Percentiles rank a stretch among this genome's conserved stretches.
Evolutionary conservation across 2,329 filamentous ascomycete genomes (phyloP).

Genomic region (Arachnopeziza araneosa): DNA sequence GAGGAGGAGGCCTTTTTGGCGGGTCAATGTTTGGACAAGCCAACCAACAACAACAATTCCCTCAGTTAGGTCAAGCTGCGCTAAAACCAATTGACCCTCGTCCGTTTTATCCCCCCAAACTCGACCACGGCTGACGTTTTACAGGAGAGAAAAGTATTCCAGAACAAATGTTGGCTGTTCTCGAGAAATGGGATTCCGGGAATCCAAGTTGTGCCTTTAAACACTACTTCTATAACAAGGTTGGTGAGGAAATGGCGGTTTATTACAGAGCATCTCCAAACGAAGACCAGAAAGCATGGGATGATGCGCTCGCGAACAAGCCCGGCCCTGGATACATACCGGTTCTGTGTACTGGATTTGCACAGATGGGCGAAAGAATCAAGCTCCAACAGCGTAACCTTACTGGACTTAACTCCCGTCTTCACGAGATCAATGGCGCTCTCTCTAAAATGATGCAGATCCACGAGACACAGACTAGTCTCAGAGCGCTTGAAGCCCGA

Average conservation of each 20-base stretch:
- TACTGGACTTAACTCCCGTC: conserved; percentile 60
- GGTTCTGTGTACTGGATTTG: conserved; percentile 69
- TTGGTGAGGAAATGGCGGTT: conserved; percentile 67
- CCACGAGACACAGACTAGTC: conserved; percentile 71
- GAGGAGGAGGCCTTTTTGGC: not conserved
- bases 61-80: conserved; percentile 13
- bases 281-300: conserved; percentile 76
- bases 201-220: conserved; percentile 69
- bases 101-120: conserved; percentile 9
- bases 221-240: conserved; percentile 83
- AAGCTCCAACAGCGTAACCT: conserved; percentile 66
- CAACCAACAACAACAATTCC: conserved; percentile 28
- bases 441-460: conserved; percentile 67
- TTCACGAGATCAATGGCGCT: conserved; percentile 75
- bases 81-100: conserved; percentile 19
- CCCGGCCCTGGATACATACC: conserved; percentile 72
- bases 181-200: conserved; percentile 68
- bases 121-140: conserved; percentile 14
- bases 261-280: conserved; percentile 66
- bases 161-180: conserved; percentile 66
- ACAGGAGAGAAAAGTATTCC: conserved; percentile 65
- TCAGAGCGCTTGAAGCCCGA: conserved; percentile 66
- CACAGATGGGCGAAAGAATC: conserved; percentile 64
- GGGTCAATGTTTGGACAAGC: not conserved
- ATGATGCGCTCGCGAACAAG: conserved; percentile 75